phyloP scores from a whole-genome alignment of 2,329 filamentous ascomycete genomes.

The Penicillium sp. region DNA sequence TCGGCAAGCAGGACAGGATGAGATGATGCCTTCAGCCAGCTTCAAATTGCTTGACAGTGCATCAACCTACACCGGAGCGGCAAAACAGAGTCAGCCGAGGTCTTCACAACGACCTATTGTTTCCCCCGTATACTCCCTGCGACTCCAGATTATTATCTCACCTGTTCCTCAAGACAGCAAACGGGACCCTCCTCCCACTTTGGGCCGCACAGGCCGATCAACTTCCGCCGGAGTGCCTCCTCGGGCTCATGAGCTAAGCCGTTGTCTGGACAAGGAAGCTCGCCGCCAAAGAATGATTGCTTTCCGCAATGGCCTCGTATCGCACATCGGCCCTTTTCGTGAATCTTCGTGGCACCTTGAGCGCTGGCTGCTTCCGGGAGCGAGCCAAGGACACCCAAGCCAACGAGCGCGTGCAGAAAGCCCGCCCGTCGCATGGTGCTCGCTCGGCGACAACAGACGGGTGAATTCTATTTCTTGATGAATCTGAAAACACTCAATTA shows the following conservation, averaged over 20 bases:
- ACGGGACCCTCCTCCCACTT: slow-evolving; percentile 80
- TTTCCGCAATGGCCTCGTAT: slow-evolving; percentile 89
- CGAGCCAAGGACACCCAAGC: slow-evolving; percentile 24
- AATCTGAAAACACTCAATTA: too few species aligned
- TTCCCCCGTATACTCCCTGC: too few species aligned
- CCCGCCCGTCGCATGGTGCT: slow-evolving; percentile 28
- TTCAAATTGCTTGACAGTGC: slow-evolving; percentile 77
- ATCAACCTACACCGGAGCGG: slow-evolving; percentile 53
- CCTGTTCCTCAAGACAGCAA: slow-evolving; percentile 79
- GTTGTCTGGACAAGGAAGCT: slow-evolving; percentile 91
- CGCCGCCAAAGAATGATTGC: slow-evolving; percentile 79
- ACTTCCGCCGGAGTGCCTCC: slow-evolving; percentile 63
- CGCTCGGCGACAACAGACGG: not conserved
- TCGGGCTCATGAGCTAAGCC: slow-evolving; percentile 70
- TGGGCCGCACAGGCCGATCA: slow-evolving; percentile 78
- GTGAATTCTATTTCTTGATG: not conserved
- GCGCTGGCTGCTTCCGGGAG: slow-evolving; percentile 22
- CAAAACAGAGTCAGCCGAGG: not conserved
- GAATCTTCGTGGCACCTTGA: slow-evolving; percentile 47
- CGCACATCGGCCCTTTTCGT: slow-evolving; percentile 83
- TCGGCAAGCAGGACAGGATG: slow-evolving; percentile 92
- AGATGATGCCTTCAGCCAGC: slow-evolving; percentile 80
- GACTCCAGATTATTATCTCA: slow-evolving; percentile 13
- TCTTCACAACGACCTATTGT: too few species aligned
- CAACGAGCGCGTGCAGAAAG: slow-evolving; percentile 21